These are phyloP conservation scores for Corallochytrium limacisporum DNA, from an alignment of 78 protist genomes.

Conservation along the genomic window DNA sequence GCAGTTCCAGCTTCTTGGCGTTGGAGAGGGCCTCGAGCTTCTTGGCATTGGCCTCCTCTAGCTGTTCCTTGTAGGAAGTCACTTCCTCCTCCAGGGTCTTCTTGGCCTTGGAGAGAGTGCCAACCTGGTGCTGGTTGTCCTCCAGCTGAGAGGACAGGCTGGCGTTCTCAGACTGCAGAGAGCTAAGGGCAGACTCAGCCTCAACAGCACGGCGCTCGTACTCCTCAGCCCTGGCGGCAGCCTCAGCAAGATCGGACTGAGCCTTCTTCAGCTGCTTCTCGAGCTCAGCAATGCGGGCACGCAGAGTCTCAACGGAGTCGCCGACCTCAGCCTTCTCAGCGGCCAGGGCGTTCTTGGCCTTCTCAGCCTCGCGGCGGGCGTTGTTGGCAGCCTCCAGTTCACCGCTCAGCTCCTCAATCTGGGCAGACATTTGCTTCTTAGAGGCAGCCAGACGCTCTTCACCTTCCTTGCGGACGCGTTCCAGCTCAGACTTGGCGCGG, in stretches of 20 bases:
- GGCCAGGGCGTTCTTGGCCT: neutral
- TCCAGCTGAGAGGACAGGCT: neutral
- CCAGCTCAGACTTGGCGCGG: neutral
- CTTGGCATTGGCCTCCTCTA: constrained; percentile 1
- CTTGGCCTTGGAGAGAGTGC: neutral
- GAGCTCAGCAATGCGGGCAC: neutral
- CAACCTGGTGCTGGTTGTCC: neutral
- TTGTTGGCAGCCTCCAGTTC: neutral
- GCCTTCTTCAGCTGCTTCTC: neutral
- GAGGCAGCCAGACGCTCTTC: neutral
- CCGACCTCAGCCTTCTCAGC: constrained; percentile 6
- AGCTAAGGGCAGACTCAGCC: neutral
- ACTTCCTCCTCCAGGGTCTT: neutral
- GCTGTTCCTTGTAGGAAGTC: neutral
- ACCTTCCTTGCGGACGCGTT: neutral
- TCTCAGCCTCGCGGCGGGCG: neutral
- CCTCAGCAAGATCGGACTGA: neutral
- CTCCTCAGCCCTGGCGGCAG: neutral
- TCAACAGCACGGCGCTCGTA: neutral
- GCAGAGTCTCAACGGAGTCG: constrained; percentile 3
- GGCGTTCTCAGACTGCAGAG: neutral
- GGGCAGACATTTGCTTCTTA: no score
- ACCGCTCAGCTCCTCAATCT: neutral
- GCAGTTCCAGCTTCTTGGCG: neutral
- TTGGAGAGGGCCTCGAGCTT: neutral